phyloP scores from a whole-genome alignment of 129 eudicot species.

The Flaveria ramosissima region DNA sequence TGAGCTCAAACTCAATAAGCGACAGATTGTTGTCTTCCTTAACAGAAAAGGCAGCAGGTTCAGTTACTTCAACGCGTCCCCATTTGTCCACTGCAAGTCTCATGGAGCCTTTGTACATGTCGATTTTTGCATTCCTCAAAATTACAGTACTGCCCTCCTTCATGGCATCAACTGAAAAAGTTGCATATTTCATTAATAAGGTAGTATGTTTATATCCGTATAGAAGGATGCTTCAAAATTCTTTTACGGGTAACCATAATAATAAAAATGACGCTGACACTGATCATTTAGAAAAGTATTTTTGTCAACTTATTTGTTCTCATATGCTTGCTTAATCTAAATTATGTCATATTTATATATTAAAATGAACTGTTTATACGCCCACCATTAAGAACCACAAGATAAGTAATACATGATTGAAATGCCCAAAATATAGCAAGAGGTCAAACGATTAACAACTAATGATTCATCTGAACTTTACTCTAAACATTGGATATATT shows the following conservation, averaged over 20 bases:
- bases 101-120: slow-evolving; percentile 71
- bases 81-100: slow-evolving; percentile 79
- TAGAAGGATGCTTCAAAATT: not conserved
- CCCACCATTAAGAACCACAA: slow-evolving; percentile 9
- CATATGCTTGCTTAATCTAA: not conserved
- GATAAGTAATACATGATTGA: not conserved
- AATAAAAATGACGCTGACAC: not conserved
- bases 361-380: not conserved
- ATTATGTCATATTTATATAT: not conserved
- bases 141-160: slow-evolving; percentile 56
- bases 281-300: not conserved
- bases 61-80: slow-evolving; percentile 61
- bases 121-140: slow-evolving; percentile 60
- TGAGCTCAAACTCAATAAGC: slow-evolving; percentile 64
- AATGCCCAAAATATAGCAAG: slow-evolving; percentile 17
- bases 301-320: not conserved
- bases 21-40: slow-evolving; percentile 69
- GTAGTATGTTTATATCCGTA: not conserved
- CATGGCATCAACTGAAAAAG: slow-evolving; percentile 58
- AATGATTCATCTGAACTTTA: not conserved
- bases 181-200: not conserved
- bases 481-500: not conserved
- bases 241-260: not conserved
- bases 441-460: not conserved
- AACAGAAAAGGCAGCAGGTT: slow-evolving; percentile 50